Evolutionary conservation across 2,329 filamentous ascomycete genomes (phyloP).

Genomic region (Purpureocillium takamizusanense): DNA sequence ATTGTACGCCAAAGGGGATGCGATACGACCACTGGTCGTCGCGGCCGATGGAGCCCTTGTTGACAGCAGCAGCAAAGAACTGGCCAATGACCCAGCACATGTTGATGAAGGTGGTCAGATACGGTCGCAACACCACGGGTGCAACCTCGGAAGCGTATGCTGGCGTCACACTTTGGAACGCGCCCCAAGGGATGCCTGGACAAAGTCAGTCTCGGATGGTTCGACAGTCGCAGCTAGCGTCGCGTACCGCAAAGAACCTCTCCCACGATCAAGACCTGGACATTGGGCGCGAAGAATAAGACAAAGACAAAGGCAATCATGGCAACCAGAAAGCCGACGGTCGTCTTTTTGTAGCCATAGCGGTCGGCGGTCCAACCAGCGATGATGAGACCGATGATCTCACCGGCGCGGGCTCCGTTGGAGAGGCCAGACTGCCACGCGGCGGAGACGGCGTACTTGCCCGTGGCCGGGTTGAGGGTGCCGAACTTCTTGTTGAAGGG

Average conservation of each 20-base stretch:
- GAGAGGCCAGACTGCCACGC: conserved; percentile 49
- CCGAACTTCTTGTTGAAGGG: conserved; percentile 38
- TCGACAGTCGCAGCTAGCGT: no score
- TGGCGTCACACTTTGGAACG: conserved; percentile 41
- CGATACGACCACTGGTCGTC: conserved; percentile 38
- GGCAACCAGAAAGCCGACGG: conserved; percentile 33
- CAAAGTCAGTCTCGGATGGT: neutral
- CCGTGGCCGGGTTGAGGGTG: conserved; percentile 18
- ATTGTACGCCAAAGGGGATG: conserved; percentile 42
- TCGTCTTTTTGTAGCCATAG: conserved; percentile 40
- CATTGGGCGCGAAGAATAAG: conserved; percentile 40
- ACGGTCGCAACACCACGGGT: conserved; percentile 37
- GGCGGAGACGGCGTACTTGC: conserved; percentile 38
- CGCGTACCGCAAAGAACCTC: conserved; percentile 32
- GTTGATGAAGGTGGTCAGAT: conserved; percentile 46
- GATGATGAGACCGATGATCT: conserved; percentile 45
- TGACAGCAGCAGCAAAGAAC: conserved; percentile 38
- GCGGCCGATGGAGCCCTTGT: conserved; percentile 29
- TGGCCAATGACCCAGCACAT: conserved; percentile 50
- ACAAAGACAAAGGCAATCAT: conserved; percentile 44
- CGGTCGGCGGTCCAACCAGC: conserved; percentile 43
- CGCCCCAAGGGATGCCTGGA: conserved; percentile 41
- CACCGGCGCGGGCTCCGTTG: conserved; percentile 43
- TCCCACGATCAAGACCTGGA: conserved; percentile 36
- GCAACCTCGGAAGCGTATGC: conserved; percentile 46